Evolutionary conservation across 768 basidiomycete genomes (phyloP), one percentile per base, ranked within the genome.

Genomic region (Mycena kentingensis): DNA sequence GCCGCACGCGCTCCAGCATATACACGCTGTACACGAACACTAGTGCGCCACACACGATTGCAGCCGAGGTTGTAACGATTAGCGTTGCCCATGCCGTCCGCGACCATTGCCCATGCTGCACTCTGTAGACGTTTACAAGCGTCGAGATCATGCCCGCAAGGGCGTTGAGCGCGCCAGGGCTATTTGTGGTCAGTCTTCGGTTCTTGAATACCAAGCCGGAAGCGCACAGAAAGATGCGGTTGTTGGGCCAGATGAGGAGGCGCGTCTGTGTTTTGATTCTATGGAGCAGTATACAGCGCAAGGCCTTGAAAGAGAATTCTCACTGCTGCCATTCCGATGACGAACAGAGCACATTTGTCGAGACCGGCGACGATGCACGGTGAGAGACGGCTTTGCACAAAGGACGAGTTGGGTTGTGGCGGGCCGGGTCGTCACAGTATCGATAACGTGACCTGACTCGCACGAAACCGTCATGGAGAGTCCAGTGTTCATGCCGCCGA

Each of bases 181-280:
- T 72, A 46, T 57, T 25, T 49, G 44, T 37, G 35, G 37, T 44
- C 16, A 27, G 63, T 15, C 16, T 18, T 12, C 15, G 10, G 25
- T 0, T 15, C 16, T 4, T 27, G 16, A 18, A 49, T 10, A 15
- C 7, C 12, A 25, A 19, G 26, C 24, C 31, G 4, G 37, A 19
- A 39, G 7, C 79, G 49, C 54, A 84, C 83, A 81, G 48, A 62
- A 82, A 84, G 43, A 84, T 72, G 39, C 75, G 80, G 65, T 81
- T 81, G 13, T 77, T 66, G 22, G 78, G 62, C 83, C 83, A 84
- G 46, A 85, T 60, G 58, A 84, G 84, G 54, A 84, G 84, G 45
- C 66, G 67, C 59, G 67, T 72, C 82, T n/a, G n/a, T n/a, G n/a
- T n/a, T n/a, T n/a, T n/a, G n/a, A n/a, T n/a, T n/a, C n/a, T n/a